phyloP scores from a whole-genome alignment of 2,329 filamentous ascomycete species.

The Nothomitra cinnamomea region DNA sequence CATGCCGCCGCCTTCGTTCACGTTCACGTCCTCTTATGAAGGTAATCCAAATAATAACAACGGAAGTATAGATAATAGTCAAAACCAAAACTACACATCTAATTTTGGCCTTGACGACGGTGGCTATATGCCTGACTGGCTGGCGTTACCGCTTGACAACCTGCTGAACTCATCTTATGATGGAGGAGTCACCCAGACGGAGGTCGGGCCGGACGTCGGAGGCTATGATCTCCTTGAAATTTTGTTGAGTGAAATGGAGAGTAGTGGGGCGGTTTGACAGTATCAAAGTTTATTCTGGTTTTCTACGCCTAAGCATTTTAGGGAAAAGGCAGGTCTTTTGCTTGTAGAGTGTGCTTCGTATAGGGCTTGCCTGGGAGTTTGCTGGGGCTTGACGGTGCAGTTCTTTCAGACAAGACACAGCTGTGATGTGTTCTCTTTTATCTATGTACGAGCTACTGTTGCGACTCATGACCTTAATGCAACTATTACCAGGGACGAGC shows the following conservation, averaged over 20 bases:
- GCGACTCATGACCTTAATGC: too few relatives aligned
- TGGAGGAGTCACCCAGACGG: conserved; percentile 5
- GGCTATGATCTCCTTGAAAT: conserved; percentile 5
- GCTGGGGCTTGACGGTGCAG: too few relatives aligned
- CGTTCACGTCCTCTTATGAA: conserved; percentile 1
- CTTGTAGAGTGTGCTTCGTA: too few relatives aligned
- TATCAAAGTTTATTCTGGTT: too few relatives aligned
- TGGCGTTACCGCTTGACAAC: conserved; percentile 5
- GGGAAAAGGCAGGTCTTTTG: too few relatives aligned
- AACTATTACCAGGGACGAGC: too few relatives aligned
- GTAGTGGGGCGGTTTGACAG: neutral
- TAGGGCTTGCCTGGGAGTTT: too few relatives aligned
- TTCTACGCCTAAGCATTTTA: too few relatives aligned
- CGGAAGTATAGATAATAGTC: neutral
- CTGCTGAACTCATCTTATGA: conserved; percentile 2
- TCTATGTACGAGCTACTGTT: too few relatives aligned
- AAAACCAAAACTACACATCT: neutral
- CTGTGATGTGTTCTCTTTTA: too few relatives aligned
- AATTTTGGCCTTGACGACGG: neutral
- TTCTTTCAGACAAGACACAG: too few relatives aligned
- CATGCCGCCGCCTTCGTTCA: conserved; percentile 4
- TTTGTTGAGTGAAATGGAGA: conserved; percentile 5
- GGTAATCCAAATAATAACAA: neutral
- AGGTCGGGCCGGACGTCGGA: conserved; percentile 5
- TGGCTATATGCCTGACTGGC: conserved; percentile 4